Conservation (phyloP, 2,329 filamentous ascomycete species). For the Apiospora rasikravindrae region DNA sequence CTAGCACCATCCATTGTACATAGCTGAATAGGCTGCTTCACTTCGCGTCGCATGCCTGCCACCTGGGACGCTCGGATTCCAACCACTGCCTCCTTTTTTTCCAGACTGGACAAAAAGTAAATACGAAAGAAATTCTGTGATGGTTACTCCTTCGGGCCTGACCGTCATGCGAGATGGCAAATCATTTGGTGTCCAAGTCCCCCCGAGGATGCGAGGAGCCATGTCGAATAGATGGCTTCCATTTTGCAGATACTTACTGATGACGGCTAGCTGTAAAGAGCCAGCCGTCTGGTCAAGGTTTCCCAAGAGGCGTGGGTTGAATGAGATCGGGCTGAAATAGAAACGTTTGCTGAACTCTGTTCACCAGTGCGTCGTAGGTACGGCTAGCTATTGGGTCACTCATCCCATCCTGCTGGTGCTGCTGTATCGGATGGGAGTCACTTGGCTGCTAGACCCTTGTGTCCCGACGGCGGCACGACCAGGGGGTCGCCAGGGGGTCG, state of each 20-base stretch:
- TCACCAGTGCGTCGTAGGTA: background rate
- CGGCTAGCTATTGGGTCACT: background rate
- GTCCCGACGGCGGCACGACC: background rate
- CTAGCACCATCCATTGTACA: background rate
- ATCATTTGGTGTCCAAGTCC: background rate
- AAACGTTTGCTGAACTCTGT: background rate
- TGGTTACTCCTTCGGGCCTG: background rate
- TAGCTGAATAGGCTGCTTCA: background rate
- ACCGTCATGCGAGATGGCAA: background rate
- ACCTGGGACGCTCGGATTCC: background rate
- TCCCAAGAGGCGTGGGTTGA: background rate
- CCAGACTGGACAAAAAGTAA: background rate
- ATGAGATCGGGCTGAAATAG: slow-evolving; percentile 1
- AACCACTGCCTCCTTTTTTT: background rate
- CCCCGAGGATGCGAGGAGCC: background rate
- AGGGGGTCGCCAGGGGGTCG: background rate
- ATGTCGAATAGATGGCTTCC: background rate
- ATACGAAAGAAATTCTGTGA: background rate
- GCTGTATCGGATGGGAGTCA: background rate
- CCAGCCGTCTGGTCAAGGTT: slow-evolving; percentile 10
- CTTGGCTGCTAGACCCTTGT: background rate
- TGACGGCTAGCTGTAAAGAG: background rate
- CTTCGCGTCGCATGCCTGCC: background rate
- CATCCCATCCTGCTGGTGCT: background rate
- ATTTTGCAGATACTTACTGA: background rate